Evolutionary conservation across 2,329 filamentous ascomycete genomes (phyloP), one percentile per base, ranked within the genome.

Genomic region (Tolypocladium paradoxum): DNA sequence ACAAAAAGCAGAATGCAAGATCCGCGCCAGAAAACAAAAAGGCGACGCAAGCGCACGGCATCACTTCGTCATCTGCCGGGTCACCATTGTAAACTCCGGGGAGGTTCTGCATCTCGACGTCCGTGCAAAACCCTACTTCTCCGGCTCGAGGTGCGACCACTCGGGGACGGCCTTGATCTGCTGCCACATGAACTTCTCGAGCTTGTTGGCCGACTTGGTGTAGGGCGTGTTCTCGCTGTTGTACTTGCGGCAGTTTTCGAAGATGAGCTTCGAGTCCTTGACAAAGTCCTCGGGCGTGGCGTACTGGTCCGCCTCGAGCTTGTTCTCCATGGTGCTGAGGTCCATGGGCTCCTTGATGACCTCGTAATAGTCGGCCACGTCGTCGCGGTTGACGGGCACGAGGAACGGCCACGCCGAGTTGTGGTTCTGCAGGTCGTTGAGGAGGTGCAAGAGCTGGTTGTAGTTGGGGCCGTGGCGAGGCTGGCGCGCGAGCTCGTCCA

Each of bases 321-420:
- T 95, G 61, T 83, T 84, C 70, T 97, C 93, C 92, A 99, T 97
- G 22, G 91, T 96, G 48, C 82, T 85, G 48, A 96, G 76, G 66
- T 96, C 93, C 93, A 99, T 99, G 36, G 93, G 93, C 68, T 96
- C 88, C 66, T 91, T 91, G 75, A 99, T 99, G 56, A 97, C 91
- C 55, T 96, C 90, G 74, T 97, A 97, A 73, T 99, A 99, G 68
- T 99, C 93, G n/a, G 90, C 84, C 0, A 99, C 93, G 60, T 97
- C 93, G 63, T 99, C 93, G 60, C 87, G 85, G 67, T 95, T 96
- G 60, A 99, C 93, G 0, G 93, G 92, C 29, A 90, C 82, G 34
- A 93, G 79, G 75, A 99, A 99, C 0, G 93, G 93, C 93, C 93
- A 99, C 0, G 90, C 88, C 8, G 88, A 86, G 61, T 84, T 84